These are phyloP conservation scores for Nemania sp. DNA, from an alignment of 2,329 filamentous ascomycete species.

Conservation along the genomic window DNA sequence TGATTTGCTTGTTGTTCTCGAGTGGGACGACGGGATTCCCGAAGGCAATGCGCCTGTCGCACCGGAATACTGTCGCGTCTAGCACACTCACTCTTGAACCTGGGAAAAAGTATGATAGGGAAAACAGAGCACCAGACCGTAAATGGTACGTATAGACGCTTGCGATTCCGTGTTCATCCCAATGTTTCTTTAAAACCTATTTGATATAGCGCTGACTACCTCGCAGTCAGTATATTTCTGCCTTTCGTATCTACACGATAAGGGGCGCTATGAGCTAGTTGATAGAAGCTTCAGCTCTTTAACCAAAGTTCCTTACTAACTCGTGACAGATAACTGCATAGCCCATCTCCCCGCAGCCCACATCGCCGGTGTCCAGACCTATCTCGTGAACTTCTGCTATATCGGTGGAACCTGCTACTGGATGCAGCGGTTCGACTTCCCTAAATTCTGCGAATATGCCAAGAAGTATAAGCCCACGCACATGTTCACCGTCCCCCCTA, in stretches of 20 bases:
- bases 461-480: conserved; percentile 63
- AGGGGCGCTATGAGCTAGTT: background rate
- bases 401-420: conserved; percentile 66
- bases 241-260: background rate
- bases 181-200: background rate
- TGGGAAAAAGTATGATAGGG: conserved; percentile 47
- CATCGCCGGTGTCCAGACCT: conserved; percentile 60
- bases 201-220: conserved; percentile 48
- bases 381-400: conserved; percentile 57
- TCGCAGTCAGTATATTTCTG: conserved; percentile 23
- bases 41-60: conserved; percentile 61
- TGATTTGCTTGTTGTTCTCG: conserved; percentile 60
- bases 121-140: conserved; percentile 44
- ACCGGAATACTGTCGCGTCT: conserved; percentile 58
- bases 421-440: conserved; percentile 72
- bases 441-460: conserved; percentile 65
- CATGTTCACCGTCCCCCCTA: conserved; percentile 71
- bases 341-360: conserved; percentile 61
- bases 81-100: conserved; percentile 50
- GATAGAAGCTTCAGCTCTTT: too few relatives aligned
- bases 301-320: conserved; percentile 1
- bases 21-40: conserved; percentile 63
- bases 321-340: conserved; percentile 18
- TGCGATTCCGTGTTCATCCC: background rate
- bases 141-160: conserved; percentile 36